Conservation (phyloP, 164 flowering plant species). For the Magnolia kwangsiensis region DNA sequence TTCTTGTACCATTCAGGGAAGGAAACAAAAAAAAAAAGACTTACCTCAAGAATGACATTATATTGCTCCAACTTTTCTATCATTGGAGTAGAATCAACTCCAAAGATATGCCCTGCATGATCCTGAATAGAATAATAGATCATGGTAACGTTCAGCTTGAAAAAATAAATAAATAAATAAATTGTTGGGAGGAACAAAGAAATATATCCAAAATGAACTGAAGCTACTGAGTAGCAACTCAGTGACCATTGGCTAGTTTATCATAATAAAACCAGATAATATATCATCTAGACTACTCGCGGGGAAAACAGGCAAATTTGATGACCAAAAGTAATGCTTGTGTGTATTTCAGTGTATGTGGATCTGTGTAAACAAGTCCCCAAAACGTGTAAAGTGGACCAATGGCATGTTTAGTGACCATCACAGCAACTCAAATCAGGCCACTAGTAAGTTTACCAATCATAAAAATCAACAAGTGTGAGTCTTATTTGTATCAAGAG, state of each 20-base stretch:
- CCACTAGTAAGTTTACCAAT: neutral
- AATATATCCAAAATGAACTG: too few relatives aligned
- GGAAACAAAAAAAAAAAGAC: neutral
- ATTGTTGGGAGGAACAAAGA: neutral
- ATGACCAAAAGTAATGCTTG: too few relatives aligned
- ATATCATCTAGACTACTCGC: too few relatives aligned
- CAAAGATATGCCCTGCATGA: conserved; percentile 98
- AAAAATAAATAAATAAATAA: neutral
- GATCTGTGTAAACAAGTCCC: too few relatives aligned
- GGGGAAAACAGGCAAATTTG: too few relatives aligned
- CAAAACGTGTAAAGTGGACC: too few relatives aligned
- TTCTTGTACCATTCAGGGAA: neutral
- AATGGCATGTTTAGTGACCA: too few relatives aligned
- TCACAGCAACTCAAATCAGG: neutral
- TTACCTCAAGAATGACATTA: conserved; percentile 68
- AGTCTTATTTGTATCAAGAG: neutral
- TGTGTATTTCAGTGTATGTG: too few relatives aligned
- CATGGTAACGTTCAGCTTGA: neutral
- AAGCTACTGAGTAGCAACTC: too few relatives aligned
- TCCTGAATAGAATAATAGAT: conserved; percentile 48
- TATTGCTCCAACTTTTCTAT: conserved; percentile 88
- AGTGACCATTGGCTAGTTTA: too few relatives aligned
- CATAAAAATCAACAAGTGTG: neutral
- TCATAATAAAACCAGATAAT: too few relatives aligned
- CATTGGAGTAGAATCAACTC: conserved; percentile 90